Conservation (phyloP, 169 alveolate species). For the Babesia ovata region DNA sequence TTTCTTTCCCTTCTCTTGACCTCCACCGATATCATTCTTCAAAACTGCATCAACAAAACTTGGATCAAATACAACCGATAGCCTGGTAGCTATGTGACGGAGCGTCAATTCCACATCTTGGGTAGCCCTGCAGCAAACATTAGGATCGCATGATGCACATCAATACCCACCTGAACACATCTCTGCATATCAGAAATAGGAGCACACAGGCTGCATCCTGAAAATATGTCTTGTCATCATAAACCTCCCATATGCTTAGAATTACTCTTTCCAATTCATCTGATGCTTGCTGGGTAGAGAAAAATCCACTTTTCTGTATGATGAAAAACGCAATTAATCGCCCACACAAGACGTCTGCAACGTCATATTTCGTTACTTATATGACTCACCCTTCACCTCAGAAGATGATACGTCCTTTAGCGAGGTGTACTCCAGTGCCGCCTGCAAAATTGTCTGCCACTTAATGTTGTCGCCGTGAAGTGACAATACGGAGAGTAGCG, state of each 20-base stretch:
- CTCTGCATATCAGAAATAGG: conserved; percentile 31
- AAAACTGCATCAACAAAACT: conserved; percentile 9
- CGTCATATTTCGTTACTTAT: not conserved
- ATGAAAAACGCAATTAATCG: conserved; percentile 25
- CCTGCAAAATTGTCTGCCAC: not conserved
- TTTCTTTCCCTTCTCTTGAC: not conserved
- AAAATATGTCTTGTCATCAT: conserved; percentile 47
- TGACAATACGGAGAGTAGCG: conserved; percentile 30
- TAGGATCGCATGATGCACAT: not conserved
- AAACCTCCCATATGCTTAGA: conserved; percentile 46
- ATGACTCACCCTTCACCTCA: conserved; percentile 45
- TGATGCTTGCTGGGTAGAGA: not conserved
- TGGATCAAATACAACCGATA: conserved; percentile 3
- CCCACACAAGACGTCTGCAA: conserved; percentile 40
- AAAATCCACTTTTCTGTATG: conserved; percentile 30
- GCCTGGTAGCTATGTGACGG: not conserved
- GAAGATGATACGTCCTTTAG: conserved; percentile 10
- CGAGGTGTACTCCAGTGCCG: conserved; percentile 30
- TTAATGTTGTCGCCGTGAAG: conserved; percentile 31
- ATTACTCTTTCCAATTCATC: not conserved
- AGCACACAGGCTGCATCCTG: conserved; percentile 54
- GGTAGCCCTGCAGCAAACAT: conserved; percentile 4
- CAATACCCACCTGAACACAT: conserved; percentile 23
- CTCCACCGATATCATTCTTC: not conserved
- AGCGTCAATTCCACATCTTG: conserved; percentile 9